A percentile compares a stretch with the other conserved stretches of the same genome.
Conservation (phyloP, 768 basidiomycete genomes). For the Kwoniella heveanensis region DNA sequence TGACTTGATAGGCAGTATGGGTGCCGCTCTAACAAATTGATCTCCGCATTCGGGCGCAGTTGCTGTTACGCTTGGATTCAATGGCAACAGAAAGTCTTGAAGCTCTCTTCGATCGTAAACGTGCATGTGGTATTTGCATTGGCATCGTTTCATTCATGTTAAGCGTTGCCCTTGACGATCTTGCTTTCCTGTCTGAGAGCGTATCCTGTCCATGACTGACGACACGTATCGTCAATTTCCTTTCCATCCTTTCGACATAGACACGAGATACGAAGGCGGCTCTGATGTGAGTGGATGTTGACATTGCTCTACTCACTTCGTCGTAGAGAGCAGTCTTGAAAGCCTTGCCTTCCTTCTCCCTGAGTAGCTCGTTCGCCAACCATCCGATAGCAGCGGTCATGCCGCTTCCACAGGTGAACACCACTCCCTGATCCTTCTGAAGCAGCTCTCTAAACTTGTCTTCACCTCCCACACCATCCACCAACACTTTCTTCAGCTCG, state of each 20-base stretch:
- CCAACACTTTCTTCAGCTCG: constrained; percentile 66
- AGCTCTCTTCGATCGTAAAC: no score
- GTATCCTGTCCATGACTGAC: constrained; percentile 93
- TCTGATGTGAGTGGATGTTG: no score
- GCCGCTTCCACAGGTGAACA: constrained; percentile 87
- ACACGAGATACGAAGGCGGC: no score
- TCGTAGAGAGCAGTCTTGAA: constrained; percentile 74
- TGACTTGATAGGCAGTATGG: no score
- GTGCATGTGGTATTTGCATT: no score
- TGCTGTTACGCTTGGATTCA: no score
- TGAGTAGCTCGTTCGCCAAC: constrained; percentile 78
- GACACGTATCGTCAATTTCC: no score
- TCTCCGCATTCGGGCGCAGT: no score
- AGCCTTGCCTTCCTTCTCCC: constrained; percentile 55
- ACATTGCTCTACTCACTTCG: constrained; percentile 72
- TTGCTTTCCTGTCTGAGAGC: constrained; percentile 72
- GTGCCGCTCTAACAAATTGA: no score
- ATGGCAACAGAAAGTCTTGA: no score
- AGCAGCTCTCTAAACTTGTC: constrained; percentile 63
- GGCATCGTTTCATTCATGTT: neutral
- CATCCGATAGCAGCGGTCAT: constrained; percentile 97
- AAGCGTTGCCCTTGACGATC: constrained; percentile 63
- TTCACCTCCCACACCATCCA: constrained; percentile 65
- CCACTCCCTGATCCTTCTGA: constrained; percentile 65
- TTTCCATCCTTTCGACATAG: no score